Evolutionary conservation across 148 eudicot species (phyloP), one percentile per base, ranked within the genome.

Genomic region (Talinum fruticosum): DNA sequence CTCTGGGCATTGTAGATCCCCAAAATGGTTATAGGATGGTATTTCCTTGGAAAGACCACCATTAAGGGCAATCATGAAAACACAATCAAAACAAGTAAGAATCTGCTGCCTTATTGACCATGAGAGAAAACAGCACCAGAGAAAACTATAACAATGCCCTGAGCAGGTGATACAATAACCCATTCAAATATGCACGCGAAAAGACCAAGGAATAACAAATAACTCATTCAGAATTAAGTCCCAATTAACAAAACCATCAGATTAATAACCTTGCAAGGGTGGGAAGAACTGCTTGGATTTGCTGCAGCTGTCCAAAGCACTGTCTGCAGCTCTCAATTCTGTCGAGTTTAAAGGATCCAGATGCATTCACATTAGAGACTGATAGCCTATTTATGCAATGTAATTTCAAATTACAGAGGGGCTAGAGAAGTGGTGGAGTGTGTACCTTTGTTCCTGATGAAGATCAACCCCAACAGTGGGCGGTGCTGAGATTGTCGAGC

Each of bases 371-470:
- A 16, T 47, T 4, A 10, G n/a, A 75, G 41, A 69, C 38, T 53
- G 16, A 66, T 16, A 30, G 37, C 16, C 5, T 23, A 62, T 28
- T 57, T 19, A 51, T 18, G 5, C n/a, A 32, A 53, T 16, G 28
- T 12, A 4, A 18, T 28, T 7, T 8, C 24, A 45, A 24, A 54
- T 21, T 23, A 33, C n/a, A 49, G 62, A 23, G 36, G 29, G 1
- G 54, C 16, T 34, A 30, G 21, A 4, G 47, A 47, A 73, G 71
- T 67, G 51, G 34, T n/a, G 47, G 47, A 62, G 64, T 4, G 28
- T 35, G 57, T 84, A 96, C 99, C 99, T 88, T 84, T 89, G 87
- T 80, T 96, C 99, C 80, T 84, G 87, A 75, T 96, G 98, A 78
- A 96, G 96, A 88, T 96, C 92, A 44, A 96, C 89, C 10, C 97